A percentile compares a stretch with the other conserved stretches of the same genome.
phyloP scores from a whole-genome alignment of 1,139 yeast genomes.

The Lodderomyces parapsilosis region DNA sequence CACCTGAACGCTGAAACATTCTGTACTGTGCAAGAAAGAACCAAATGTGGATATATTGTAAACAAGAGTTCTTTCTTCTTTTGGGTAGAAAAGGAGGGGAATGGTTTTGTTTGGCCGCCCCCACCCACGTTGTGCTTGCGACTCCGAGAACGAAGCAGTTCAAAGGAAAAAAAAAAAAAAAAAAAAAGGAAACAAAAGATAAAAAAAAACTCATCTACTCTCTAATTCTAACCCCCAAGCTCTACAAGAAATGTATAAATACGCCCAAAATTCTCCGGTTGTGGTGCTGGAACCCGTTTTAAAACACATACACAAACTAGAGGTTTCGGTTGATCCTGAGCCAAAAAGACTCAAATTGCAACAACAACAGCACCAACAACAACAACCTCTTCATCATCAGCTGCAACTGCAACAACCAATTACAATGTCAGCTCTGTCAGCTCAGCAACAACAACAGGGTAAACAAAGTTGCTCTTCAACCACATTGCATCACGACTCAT shows the following conservation, averaged over 20 bases:
- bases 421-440: conserved; percentile 4
- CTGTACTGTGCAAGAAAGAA: neutral
- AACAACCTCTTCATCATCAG: too few relatives aligned
- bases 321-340: conserved; percentile 8
- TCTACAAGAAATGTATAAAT: neutral
- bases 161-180: too few relatives aligned
- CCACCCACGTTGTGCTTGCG: neutral
- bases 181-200: too few relatives aligned
- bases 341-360: conserved; percentile 8
- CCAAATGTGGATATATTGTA: neutral
- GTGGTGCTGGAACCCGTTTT: conserved; percentile 3
- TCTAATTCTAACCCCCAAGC: too few relatives aligned
- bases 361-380: neutral
- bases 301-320: conserved; percentile 5
- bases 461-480: neutral
- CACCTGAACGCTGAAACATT: neutral
- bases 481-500: conserved; percentile 8
- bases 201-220: too few relatives aligned
- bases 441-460: neutral
- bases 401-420: neutral
- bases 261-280: neutral
- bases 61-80: too few relatives aligned
- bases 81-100: neutral
- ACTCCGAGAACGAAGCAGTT: too few relatives aligned
- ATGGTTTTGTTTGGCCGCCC: neutral